Evolutionary conservation across 78 protist genomes (phyloP), one percentile per base, ranked within the genome.

Genomic region (Speleostelium caveatum): DNA sequence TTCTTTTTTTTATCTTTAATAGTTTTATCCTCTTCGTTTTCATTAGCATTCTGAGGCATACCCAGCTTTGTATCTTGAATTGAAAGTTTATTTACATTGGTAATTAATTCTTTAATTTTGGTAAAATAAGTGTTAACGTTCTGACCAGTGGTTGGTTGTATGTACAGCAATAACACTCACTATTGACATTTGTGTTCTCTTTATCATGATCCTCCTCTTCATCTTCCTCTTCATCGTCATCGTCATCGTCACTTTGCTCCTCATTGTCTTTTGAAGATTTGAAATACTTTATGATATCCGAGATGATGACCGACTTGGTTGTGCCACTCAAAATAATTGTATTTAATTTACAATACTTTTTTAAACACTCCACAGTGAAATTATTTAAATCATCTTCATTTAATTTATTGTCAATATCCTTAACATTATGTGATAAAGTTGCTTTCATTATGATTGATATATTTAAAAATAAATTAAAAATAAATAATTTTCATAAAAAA

Each of bases 311-410:
- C 42, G 33, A n/a, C 38, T 65, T 80, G n/a, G 62, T 68, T 49
- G 89, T 26, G 2, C 59, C 35, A 10, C 21, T 16, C n/a, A n/a
- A n/a, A 53, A 39, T 41, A 6, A 80, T 38, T 36, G 59, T 32
- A 19, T 80, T 49, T 12, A 19, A 28, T 53, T 67, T 80, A 38
- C 89, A 67, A 67, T 80, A 80, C 42, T 30, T 80, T 41, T 80
- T 80, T 53, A 80, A 58, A 68, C 89, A 80, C 10, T 80, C 89
- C 12, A 62, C 36, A 2, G 89, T 67, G n/a, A 55, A 80, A 10
- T 7, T 26, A 26, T 80, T 59, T 22, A 80, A 55, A 8, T 65
- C 39, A 30, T 53, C 67, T 2, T 55, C 68, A 38, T 49, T 73
- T 35, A 67, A 53, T 26, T 36, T 32, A 7, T 10, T 21, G 8